phyloP scores from a whole-genome alignment of 2,329 filamentous ascomycete genomes.

The Coniochaeta pulveracea region DNA sequence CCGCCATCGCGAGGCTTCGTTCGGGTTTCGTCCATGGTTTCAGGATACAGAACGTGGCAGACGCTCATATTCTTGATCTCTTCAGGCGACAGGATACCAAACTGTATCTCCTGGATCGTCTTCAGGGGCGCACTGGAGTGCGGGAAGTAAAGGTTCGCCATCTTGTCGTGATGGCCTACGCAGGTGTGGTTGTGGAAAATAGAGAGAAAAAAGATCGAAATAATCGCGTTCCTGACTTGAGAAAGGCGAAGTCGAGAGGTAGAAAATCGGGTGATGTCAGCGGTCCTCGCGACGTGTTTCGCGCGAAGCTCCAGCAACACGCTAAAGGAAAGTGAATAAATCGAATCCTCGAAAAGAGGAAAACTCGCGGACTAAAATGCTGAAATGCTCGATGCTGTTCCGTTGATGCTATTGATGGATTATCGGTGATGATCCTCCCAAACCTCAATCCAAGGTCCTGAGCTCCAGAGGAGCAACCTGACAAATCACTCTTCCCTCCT shows the following conservation, averaged over 20 bases:
- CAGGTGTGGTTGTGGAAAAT: conserved; percentile 6
- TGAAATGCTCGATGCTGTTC: conserved; percentile 2
- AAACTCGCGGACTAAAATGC: conserved; percentile 5
- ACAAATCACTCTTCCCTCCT: conserved; percentile 22
- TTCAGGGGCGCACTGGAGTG: conserved; percentile 93
- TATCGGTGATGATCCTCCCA: conserved; percentile 7
- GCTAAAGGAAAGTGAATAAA: too few species aligned
- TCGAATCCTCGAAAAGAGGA: too few species aligned
- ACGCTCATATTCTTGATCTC: conserved; percentile 99
- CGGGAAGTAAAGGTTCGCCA: conserved; percentile 87
- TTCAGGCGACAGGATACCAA: conserved; percentile 91
- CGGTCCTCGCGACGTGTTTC: not conserved
- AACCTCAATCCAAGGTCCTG: conserved; percentile 12
- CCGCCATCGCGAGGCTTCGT: conserved; percentile 83
- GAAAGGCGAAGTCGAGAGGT: not conserved
- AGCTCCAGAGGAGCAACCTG: conserved; percentile 22
- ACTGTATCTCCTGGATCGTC: conserved; percentile 98
- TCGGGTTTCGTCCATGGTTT: conserved; percentile 97
- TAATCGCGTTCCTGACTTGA: conserved; percentile 1
- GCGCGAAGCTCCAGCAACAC: too few species aligned
- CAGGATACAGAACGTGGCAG: conserved; percentile 90
- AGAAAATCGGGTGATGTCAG: conserved; percentile 1
- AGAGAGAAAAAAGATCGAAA: conserved; percentile 3
- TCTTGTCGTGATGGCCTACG: conserved; percentile 34
- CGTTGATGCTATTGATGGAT: conserved; percentile 6